phyloP scores from a whole-genome alignment of 1,139 yeast genomes.

The Debaryomyces coudertii region DNA sequence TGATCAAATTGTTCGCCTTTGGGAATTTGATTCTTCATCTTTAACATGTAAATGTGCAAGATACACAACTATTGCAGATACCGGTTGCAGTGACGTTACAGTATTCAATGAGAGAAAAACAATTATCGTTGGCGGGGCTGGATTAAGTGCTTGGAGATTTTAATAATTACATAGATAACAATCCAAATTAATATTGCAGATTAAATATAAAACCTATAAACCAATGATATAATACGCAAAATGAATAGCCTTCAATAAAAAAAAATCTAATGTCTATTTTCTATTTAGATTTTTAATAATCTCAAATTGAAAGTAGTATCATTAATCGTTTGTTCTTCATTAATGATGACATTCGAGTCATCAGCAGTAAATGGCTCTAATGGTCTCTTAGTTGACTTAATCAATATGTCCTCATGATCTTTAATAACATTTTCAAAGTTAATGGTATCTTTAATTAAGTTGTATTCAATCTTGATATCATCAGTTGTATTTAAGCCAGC shows the following conservation, averaged over 20 bases:
- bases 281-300: constrained; percentile 60
- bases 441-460: constrained; percentile 69
- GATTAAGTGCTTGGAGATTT: constrained; percentile 57
- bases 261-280: constrained; percentile 9
- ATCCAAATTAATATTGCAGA: not conserved
- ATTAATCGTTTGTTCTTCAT: constrained; percentile 88
- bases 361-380: constrained; percentile 44
- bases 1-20: constrained; percentile 73
- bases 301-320: constrained; percentile 83
- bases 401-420: constrained; percentile 66
- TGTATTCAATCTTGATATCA: constrained; percentile 86
- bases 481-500: constrained; percentile 94
- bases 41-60: constrained; percentile 44
- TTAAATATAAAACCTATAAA: not conserved
- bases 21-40: constrained; percentile 47
- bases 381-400: constrained; percentile 76
- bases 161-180: not conserved
- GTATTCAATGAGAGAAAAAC: constrained; percentile 25
- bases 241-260: constrained; percentile 5
- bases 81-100: constrained; percentile 66
- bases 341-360: constrained; percentile 61
- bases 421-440: constrained; percentile 66
- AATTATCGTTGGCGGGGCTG: constrained; percentile 72
- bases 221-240: constrained; percentile 1
- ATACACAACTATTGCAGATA: constrained; percentile 87